Percentiles rank a stretch among this genome's conserved stretches.
Conservation (phyloP, 176 grass and related monocot species). For the Bolboschoenus planiculmis region DNA sequence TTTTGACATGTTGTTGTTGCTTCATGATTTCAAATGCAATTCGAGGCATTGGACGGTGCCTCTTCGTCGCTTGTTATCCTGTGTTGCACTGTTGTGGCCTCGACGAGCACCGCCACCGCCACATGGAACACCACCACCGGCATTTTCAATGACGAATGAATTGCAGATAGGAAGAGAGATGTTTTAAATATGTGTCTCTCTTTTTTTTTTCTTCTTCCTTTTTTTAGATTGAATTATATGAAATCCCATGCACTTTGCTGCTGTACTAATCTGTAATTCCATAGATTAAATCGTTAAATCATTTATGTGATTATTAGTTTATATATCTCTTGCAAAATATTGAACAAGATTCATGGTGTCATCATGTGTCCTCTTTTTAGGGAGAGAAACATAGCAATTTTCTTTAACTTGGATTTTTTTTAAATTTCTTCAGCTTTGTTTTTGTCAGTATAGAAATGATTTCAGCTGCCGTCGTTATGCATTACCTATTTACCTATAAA, state of each 20-base stretch:
- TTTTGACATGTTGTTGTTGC: constrained; percentile 38
- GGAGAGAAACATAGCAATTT: not conserved
- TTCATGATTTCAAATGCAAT: constrained; percentile 38
- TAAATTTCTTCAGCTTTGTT: not conserved
- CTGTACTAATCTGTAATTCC: not conserved
- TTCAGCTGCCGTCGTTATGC: not conserved
- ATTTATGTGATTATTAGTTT: not conserved
- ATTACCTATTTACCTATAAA: not conserved
- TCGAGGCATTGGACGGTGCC: constrained; percentile 45
- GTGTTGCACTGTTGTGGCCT: constrained; percentile 56
- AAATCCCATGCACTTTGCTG: not conserved
- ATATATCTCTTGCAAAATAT: not conserved
- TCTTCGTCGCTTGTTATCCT: constrained; percentile 61
- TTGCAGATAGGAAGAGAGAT: not conserved
- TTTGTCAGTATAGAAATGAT: not conserved
- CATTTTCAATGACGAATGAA: constrained; percentile 38
- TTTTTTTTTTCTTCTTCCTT: not conserved
- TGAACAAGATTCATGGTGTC: not conserved
- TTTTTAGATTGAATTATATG: not conserved
- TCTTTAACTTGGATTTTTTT: not conserved
- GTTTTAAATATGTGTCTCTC: not conserved
- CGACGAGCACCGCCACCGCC: constrained; percentile 42
- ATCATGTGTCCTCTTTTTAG: not conserved
- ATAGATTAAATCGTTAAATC: not conserved
- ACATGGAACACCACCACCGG: constrained; percentile 26